A percentile compares a stretch with the other conserved stretches of the same genome.
phyloP scores from a whole-genome alignment of 2,329 filamentous ascomycete species.

The Diaporthe caulivora region DNA sequence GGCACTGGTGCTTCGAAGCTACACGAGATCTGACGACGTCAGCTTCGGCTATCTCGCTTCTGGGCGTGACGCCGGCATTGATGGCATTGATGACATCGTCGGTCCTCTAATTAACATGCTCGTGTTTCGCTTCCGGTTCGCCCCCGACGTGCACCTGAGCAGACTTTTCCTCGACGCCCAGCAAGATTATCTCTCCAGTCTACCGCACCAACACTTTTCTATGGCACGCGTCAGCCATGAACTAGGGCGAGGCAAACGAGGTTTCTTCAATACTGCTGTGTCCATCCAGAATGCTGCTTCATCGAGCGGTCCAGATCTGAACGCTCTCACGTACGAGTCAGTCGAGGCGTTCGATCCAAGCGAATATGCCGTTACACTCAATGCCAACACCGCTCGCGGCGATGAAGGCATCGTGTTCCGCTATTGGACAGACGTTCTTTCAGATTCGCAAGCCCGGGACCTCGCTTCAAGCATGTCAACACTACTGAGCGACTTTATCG shows the following conservation, averaged over 20 bases:
- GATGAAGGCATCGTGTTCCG: not conserved
- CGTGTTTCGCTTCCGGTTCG: slow-evolving; percentile 3
- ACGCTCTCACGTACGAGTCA: not conserved
- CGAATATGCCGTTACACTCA: slow-evolving; percentile 13
- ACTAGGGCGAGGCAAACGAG: not conserved
- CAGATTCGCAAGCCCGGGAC: slow-evolving; percentile 1
- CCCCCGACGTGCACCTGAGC: not conserved
- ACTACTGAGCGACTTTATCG: not conserved
- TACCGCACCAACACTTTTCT: slow-evolving; percentile 6
- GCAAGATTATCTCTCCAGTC: slow-evolving; percentile 1
- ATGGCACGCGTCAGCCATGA: slow-evolving; percentile 8
- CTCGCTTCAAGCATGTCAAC: not conserved
- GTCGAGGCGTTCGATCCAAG: slow-evolving; percentile 15
- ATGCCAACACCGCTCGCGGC: slow-evolving; percentile 7
- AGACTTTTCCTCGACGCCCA: not conserved
- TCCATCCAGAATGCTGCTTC: not conserved
- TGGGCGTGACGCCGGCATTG: slow-evolving; percentile 3
- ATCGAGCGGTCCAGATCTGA: not conserved
- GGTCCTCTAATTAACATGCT: slow-evolving; percentile 13
- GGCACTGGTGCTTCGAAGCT: slow-evolving; percentile 43
- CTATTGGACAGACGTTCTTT: slow-evolving; percentile 2
- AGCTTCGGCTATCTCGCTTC: slow-evolving; percentile 43
- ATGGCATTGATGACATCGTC: not conserved
- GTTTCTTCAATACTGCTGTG: not conserved
- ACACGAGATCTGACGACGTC: slow-evolving; percentile 42